Evolutionary conservation across 2,329 filamentous ascomycete species (phyloP).

Genomic region (Pezicula radicicola): DNA sequence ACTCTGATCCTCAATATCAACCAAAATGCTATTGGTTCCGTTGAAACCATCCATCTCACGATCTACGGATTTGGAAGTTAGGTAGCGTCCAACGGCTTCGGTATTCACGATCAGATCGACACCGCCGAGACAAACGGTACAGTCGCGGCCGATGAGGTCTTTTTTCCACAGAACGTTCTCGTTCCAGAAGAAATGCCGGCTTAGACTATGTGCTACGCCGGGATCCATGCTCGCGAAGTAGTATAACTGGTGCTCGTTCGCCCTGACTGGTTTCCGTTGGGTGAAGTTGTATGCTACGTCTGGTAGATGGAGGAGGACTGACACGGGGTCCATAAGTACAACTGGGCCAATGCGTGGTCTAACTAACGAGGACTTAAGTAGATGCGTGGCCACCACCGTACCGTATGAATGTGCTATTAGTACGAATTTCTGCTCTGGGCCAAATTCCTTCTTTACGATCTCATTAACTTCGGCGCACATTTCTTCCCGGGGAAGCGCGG

Average conservation of each 20-base stretch:
- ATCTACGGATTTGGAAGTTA: slow-evolving; percentile 30
- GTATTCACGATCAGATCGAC: slow-evolving; percentile 54
- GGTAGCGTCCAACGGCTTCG: slow-evolving; percentile 47
- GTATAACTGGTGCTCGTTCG: slow-evolving; percentile 57
- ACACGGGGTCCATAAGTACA: slow-evolving; percentile 58
- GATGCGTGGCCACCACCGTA: slow-evolving; percentile 51
- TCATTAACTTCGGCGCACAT: slow-evolving; percentile 49
- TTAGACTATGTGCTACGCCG: slow-evolving; percentile 54
- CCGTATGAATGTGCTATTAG: slow-evolving; percentile 52
- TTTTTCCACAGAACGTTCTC: slow-evolving; percentile 60
- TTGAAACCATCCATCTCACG: slow-evolving; percentile 8
- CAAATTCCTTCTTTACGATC: slow-evolving; percentile 49
- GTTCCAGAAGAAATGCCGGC: slow-evolving; percentile 58
- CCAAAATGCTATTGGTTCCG: slow-evolving; percentile 10
- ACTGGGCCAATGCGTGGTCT: slow-evolving; percentile 43
- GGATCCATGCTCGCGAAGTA: slow-evolving; percentile 60
- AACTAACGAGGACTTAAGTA: slow-evolving; percentile 42
- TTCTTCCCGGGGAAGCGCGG: slow-evolving; percentile 42
- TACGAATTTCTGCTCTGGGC: slow-evolving; percentile 42
- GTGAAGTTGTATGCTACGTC: slow-evolving; percentile 64
- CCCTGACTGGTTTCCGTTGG: slow-evolving; percentile 35
- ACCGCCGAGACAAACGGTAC: slow-evolving; percentile 47
- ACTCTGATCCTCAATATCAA: slow-evolving; percentile 12
- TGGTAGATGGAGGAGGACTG: slow-evolving; percentile 56
- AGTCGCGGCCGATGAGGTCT: slow-evolving; percentile 38